These are phyloP conservation scores for Aureobasidium mangrovei DNA, from an alignment of 2,329 filamentous ascomycete genomes.

Conservation along the genomic window DNA sequence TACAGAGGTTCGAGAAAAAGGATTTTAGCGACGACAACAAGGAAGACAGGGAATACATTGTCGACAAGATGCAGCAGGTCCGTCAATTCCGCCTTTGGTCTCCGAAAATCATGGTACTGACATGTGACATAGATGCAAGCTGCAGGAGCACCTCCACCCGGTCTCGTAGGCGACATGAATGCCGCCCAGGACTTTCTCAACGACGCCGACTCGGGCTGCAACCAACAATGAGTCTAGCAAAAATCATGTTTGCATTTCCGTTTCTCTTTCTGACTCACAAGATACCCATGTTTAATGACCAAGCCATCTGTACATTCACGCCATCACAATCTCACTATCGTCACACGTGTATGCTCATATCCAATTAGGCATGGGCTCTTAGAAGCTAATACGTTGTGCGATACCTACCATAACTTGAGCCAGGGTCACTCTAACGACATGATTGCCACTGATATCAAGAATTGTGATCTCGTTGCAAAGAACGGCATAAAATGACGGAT, in stretches of 20 bases:
- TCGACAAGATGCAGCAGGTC: constrained; percentile 97
- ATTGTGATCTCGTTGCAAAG: no score
- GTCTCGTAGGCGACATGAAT: constrained; percentile 83
- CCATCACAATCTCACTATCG: no score
- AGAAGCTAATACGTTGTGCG: no score
- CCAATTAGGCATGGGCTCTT: no score
- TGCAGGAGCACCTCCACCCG: constrained; percentile 78
- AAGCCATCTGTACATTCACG: no score
- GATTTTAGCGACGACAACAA: constrained; percentile 75
- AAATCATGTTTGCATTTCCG: background rate
- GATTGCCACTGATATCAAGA: no score
- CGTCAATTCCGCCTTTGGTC: constrained; percentile 21
- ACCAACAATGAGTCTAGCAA: constrained; percentile 43
- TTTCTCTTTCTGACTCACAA: background rate
- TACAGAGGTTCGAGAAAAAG: constrained; percentile 74
- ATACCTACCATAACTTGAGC: no score
- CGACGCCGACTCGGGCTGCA: constrained; percentile 51
- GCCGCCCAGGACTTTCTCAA: constrained; percentile 62
- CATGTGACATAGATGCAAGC: constrained; percentile 77
- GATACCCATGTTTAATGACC: background rate
- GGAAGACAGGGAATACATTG: constrained; percentile 80
- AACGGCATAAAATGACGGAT: no score
- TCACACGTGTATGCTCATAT: no score
- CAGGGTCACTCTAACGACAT: no score
- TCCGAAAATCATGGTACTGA: background rate